phyloP scores from a whole-genome alignment of 345 rosid species.

The Carallia brachiata region DNA sequence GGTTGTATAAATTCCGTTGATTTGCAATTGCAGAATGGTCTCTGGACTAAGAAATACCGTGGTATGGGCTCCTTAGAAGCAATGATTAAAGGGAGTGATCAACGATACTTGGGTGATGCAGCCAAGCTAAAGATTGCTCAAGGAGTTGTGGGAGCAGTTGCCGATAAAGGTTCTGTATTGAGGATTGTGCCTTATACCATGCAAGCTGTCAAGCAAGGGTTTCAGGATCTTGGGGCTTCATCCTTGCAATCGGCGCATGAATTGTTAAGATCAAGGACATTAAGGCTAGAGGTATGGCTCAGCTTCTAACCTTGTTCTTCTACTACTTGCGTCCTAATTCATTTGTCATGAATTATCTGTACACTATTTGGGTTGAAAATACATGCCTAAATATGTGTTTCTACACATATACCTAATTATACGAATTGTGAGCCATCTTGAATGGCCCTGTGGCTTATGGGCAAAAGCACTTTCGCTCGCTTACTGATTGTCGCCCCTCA shows the following conservation, averaged over 20 bases:
- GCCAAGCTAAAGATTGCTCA: conserved; percentile 92
- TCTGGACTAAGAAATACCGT: conserved; percentile 66
- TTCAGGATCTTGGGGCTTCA: conserved; percentile 92
- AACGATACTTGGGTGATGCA: conserved; percentile 82
- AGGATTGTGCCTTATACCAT: conserved; percentile 79
- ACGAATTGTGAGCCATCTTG: no score
- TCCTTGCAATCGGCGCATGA: conserved; percentile 75
- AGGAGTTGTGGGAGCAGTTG: conserved; percentile 96
- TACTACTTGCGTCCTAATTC: no score
- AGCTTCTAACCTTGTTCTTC: no score
- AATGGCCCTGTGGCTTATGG: no score
- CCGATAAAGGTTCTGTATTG: conserved; percentile 91
- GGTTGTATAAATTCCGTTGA: conserved; percentile 1
- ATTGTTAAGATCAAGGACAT: conserved; percentile 59
- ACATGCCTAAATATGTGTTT: no score
- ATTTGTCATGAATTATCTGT: no score
- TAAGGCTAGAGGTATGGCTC: conserved; percentile 68
- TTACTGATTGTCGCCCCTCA: no score
- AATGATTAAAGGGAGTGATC: conserved; percentile 95
- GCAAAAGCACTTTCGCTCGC: no score
- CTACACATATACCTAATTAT: no score
- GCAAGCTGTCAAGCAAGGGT: conserved; percentile 88
- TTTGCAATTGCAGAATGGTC: conserved; percentile 47
- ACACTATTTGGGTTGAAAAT: no score
- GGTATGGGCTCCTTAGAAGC: conserved; percentile 99